Conservation (phyloP, 345 rosid genomes). For the Acer campestre region DNA sequence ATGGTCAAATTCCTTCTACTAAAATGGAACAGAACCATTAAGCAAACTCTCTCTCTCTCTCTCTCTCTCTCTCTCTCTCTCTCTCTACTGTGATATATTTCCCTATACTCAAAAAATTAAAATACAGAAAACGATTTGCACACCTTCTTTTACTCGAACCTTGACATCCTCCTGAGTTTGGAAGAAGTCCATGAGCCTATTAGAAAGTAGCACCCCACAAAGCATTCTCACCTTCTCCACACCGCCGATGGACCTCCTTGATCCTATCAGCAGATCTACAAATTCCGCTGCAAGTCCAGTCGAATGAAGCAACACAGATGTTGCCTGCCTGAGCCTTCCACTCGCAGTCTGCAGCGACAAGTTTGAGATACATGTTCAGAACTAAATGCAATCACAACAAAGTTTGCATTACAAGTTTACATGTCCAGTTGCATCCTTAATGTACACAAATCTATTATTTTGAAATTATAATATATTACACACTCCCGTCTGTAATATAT, state of each 20-base stretch:
- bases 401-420: slow-evolving; percentile 2
- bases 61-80: slow-evolving; percentile 21
- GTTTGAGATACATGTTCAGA: background rate
- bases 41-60: slow-evolving; percentile 15
- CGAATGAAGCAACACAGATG: slow-evolving; percentile 90
- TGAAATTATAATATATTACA: background rate
- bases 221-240: slow-evolving; percentile 91
- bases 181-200: slow-evolving; percentile 29
- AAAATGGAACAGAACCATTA: slow-evolving; percentile 36
- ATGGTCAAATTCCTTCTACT: slow-evolving; percentile 28
- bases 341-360: slow-evolving; percentile 68
- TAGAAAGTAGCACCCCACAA: slow-evolving; percentile 82
- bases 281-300: slow-evolving; percentile 98
- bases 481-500: too few relatives aligned
- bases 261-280: slow-evolving; percentile 88
- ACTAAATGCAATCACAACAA: slow-evolving; percentile 1
- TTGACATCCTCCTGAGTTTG: slow-evolving; percentile 40
- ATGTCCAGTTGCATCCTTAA: background rate
- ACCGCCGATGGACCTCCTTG: slow-evolving; percentile 87
- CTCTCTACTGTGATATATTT: slow-evolving; percentile 22
- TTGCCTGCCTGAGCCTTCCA: slow-evolving; percentile 99
- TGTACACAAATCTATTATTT: background rate
- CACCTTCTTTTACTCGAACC: background rate
- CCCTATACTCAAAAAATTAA: slow-evolving; percentile 27
- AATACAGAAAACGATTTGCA: slow-evolving; percentile 23